A percentile compares a stretch with the other conserved stretches of the same genome.
These are phyloP conservation scores for Alternaria arbusti DNA, from an alignment of 2,329 filamentous ascomycete genomes.

Conservation along the genomic window DNA sequence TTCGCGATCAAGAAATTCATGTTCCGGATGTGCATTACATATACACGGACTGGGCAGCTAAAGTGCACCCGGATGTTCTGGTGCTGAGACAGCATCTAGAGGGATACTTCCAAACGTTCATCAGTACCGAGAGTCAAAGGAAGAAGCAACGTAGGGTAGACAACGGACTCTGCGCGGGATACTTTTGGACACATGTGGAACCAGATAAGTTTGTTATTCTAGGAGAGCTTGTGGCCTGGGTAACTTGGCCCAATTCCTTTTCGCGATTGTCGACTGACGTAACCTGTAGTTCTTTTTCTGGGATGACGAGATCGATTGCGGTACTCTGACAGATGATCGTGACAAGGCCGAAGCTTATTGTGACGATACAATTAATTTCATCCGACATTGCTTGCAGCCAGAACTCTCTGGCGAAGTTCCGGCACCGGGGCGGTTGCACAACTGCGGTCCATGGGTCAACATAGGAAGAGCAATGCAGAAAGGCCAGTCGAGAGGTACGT, in stretches of 20 bases:
- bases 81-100: constrained; percentile 5
- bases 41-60: constrained; percentile 8
- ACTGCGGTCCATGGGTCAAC: constrained; percentile 12
- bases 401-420: constrained; percentile 8
- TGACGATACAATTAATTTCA: constrained; percentile 11
- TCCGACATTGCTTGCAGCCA: constrained; percentile 11
- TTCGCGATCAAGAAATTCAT: constrained; percentile 9
- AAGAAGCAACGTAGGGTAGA: constrained; percentile 11
- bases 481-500: constrained; percentile 11
- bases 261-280: neutral
- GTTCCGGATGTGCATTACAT: constrained; percentile 9
- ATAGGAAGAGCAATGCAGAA: constrained; percentile 15
- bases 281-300: constrained; percentile 12
- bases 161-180: constrained; percentile 7
- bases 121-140: constrained; percentile 6
- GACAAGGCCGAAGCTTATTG: constrained; percentile 16
- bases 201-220: constrained; percentile 4
- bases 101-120: constrained; percentile 3
- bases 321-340: constrained; percentile 10
- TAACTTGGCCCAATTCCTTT: neutral
- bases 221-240: constrained; percentile 12
- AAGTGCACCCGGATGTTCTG: constrained; percentile 2
- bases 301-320: constrained; percentile 19
- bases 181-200: constrained; percentile 10
- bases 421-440: constrained; percentile 13